Conservation (phyloP, 805 yeast species). For the Hanseniaspora opuntiae region DNA sequence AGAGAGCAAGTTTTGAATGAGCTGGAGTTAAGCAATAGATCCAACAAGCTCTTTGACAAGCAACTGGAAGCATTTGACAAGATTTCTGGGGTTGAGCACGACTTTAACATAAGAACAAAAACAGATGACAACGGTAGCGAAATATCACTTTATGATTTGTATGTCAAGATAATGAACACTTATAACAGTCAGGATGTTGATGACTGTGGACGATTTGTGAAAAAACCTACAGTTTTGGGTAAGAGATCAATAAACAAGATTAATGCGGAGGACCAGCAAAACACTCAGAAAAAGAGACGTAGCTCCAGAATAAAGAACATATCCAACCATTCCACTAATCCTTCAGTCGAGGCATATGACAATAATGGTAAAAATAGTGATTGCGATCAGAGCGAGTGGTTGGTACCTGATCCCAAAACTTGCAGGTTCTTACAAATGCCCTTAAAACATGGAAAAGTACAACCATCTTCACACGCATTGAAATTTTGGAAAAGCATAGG, state of each 20-base stretch:
- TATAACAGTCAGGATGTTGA: slow-evolving; percentile 20
- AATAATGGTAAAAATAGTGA: neutral
- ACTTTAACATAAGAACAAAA: neutral
- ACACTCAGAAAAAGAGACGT: neutral
- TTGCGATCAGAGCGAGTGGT: neutral
- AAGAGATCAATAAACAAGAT: neutral
- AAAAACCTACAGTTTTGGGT: neutral
- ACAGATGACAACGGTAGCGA: slow-evolving; percentile 3
- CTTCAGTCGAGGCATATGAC: neutral
- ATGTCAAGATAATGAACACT: slow-evolving; percentile 25
- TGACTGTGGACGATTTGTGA: slow-evolving; percentile 28
- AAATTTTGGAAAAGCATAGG: slow-evolving; percentile 6
- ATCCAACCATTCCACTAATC: neutral
- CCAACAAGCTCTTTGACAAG: slow-evolving; percentile 46
- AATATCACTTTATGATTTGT: slow-evolving; percentile 29
- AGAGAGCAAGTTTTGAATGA: slow-evolving; percentile 56
- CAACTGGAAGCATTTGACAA: slow-evolving; percentile 46
- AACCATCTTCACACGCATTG: neutral
- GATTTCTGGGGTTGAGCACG: slow-evolving; percentile 23
- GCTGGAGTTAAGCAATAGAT: slow-evolving; percentile 47
- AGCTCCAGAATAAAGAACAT: neutral
- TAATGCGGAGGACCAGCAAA: neutral
- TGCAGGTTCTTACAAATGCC: slow-evolving; percentile 3
- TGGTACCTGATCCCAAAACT: slow-evolving; percentile 5
- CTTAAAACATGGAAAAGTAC: neutral